These are phyloP conservation scores for Penicillium nucicola DNA, from an alignment of 495 filamentous ascomycete species.

Conservation along the genomic window DNA sequence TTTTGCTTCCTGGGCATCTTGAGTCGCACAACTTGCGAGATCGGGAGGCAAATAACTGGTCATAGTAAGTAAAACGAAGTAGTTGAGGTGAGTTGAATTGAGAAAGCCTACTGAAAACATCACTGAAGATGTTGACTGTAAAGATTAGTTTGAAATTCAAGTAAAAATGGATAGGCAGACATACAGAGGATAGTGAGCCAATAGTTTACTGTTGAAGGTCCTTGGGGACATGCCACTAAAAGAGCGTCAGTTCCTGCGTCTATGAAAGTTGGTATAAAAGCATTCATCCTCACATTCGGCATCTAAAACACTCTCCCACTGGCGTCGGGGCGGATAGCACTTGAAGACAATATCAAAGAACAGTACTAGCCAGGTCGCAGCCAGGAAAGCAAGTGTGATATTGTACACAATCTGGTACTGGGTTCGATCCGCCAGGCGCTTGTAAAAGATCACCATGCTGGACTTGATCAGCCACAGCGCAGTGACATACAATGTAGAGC, in stretches of 20 bases:
- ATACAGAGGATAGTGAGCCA: conserved; percentile 24
- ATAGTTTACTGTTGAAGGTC: conserved; percentile 15
- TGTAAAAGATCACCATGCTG: conserved; percentile 24
- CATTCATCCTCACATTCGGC: conserved; percentile 8
- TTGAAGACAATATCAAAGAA: conserved; percentile 25
- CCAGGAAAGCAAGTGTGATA: conserved; percentile 17
- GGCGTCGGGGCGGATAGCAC: conserved; percentile 16
- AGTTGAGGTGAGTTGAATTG: not conserved
- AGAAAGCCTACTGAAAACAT: conserved; percentile 17
- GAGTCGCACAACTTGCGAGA: conserved; percentile 18
- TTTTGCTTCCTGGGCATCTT: conserved; percentile 22
- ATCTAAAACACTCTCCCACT: conserved; percentile 10
- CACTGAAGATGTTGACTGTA: conserved; percentile 25
- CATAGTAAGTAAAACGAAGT: too few relatives aligned
- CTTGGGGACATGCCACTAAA: conserved; percentile 14
- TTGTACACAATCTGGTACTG: conserved; percentile 22
- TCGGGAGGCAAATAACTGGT: conserved; percentile 25
- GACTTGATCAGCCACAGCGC: conserved; percentile 24
- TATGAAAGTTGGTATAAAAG: not conserved
- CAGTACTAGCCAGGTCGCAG: conserved; percentile 18
- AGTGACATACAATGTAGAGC: conserved; percentile 23
- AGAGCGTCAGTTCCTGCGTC: not conserved
- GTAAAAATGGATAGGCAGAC: not conserved
- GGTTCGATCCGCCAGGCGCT: conserved; percentile 22
- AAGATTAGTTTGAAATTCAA: not conserved